Percentiles rank a stretch among this genome's conserved stretches.
Conservation (phyloP, 257 asterid species). For the Cordia subcordata region DNA sequence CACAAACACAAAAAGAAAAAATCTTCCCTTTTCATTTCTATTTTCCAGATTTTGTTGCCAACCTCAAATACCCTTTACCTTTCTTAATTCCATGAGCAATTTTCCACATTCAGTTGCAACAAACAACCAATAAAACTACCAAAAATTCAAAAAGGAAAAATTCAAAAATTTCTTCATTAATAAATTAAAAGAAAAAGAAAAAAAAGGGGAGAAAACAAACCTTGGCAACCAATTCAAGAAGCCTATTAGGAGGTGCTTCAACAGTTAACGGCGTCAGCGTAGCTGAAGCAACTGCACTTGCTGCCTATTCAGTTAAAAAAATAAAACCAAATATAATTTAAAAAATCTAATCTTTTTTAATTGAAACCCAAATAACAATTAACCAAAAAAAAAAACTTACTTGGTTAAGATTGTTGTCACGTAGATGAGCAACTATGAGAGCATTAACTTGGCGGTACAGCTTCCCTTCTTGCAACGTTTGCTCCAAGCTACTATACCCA, state of each 20-base stretch:
- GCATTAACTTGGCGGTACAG: conserved; percentile 63
- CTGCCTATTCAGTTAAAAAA: conserved; percentile 45
- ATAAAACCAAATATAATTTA: neutral
- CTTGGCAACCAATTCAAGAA: conserved; percentile 78
- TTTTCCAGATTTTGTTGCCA: no score
- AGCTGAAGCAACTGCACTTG: conserved; percentile 80
- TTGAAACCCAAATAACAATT: neutral
- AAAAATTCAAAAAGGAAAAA: neutral
- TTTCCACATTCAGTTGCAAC: no score
- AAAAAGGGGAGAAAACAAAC: conserved; percentile 43
- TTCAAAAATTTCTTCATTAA: neutral
- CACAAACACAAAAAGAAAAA: no score
- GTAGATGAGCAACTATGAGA: conserved; percentile 78
- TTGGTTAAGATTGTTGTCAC: conserved; percentile 70
- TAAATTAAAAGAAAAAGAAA: neutral
- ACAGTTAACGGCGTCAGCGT: conserved; percentile 78
- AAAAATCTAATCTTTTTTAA: neutral
- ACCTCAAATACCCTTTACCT: no score
- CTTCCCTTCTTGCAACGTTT: conserved; percentile 62
- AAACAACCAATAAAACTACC: neutral
- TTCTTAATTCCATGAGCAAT: no score
- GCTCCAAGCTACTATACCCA: conserved; percentile 46
- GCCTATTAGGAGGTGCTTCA: conserved; percentile 74
- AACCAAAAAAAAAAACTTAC: conserved; percentile 15
- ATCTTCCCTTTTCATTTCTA: no score